Evolutionary conservation across 2,329 filamentous ascomycete species (phyloP), one percentile per base, ranked within the genome.

Genomic region (Penicillium sp.): DNA sequence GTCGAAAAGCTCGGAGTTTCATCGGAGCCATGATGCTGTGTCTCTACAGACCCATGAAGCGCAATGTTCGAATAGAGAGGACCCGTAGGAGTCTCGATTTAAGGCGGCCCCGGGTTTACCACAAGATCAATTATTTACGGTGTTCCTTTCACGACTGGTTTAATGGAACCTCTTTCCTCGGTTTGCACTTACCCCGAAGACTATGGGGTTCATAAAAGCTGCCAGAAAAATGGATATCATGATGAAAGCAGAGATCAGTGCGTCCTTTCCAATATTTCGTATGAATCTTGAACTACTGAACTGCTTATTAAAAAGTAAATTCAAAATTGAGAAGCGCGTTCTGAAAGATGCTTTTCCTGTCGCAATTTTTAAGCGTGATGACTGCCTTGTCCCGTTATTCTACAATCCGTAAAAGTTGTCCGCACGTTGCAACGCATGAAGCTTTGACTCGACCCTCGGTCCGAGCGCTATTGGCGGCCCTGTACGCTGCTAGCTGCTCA

Each of bases 1-100:
- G 58, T 18, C 2, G 51, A 55, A 11, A 60, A 43, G 10, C 31
- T 48, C 0, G 57, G 51, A 6, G 42, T 24, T 3, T 55, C 57
- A 24, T 52, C 40, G 9, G 37, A 26, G 31, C 48, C 53, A 19
- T 52, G 58, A 21, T 48, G 55, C 24, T 60, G 45, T 49, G 44
- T 60, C 57, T 36, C 57, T 46, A 33, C 57, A 60, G 26, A 50
- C 50, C 57, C 57, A 60, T 2, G 58, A 24, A 9, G 39, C 48
- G 2, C 54, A 51, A 31, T 48, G 36, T 11, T 51, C 55, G n/a
- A 58, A 60, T 40, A 45, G 33, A 14, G 45, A 46, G 19, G 57
- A 58, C 14, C 43, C 48, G 29, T 55, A 60, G 3, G 57, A 60
- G 31, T 60, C 57, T 8, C 57, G 57, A 36, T 60, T 40, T 9